Conservation (phyloP, 805 yeast genomes). For the Yueomyces sp. region DNA sequence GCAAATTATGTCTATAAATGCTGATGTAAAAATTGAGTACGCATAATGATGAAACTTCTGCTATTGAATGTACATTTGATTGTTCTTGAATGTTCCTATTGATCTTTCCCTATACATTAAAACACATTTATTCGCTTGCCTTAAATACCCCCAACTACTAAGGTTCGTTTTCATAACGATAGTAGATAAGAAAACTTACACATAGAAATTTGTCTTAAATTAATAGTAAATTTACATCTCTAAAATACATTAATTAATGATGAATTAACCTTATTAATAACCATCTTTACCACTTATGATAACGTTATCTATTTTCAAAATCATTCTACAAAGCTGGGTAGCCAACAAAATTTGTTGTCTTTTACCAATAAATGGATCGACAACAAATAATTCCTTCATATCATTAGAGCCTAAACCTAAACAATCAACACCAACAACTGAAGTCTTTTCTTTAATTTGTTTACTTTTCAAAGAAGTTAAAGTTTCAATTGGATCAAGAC, state of each 20-base stretch:
- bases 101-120: too few relatives aligned
- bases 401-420: constrained; percentile 77
- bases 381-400: constrained; percentile 88
- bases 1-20: too few relatives aligned
- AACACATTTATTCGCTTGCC: too few relatives aligned
- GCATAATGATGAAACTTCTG: too few relatives aligned
- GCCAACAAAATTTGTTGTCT: constrained; percentile 92
- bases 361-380: constrained; percentile 95
- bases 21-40: too few relatives aligned
- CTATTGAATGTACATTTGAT: too few relatives aligned
- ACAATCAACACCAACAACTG: constrained; percentile 87
- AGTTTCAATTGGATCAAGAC: constrained; percentile 86
- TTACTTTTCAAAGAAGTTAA: constrained; percentile 71
- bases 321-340: constrained; percentile 96
- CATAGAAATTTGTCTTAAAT: too few relatives aligned
- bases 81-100: too few relatives aligned
- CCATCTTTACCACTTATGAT: constrained; percentile 80
- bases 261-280: constrained; percentile 23
- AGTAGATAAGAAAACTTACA: too few relatives aligned
- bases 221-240: neutral
- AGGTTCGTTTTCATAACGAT: too few relatives aligned
- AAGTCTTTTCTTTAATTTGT: constrained; percentile 60
- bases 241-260: neutral
- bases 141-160: too few relatives aligned
- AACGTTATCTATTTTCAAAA: constrained; percentile 90